These are phyloP conservation scores for Chaetomium olivaceum DNA, from an alignment of 2,329 filamentous ascomycete species.

Conservation along the genomic window DNA sequence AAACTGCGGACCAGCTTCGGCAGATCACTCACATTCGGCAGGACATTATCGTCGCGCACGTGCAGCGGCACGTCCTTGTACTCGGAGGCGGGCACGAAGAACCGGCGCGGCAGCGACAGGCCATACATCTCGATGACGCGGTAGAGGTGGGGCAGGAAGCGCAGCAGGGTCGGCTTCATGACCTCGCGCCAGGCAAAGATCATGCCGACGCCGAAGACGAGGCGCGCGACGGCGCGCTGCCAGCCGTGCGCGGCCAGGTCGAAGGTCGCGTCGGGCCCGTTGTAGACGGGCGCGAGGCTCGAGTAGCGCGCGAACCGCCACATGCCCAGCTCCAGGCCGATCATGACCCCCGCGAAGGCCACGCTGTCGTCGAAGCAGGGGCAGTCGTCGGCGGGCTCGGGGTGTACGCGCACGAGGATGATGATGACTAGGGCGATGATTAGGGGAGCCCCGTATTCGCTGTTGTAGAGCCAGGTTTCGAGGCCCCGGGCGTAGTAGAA, in stretches of 20 bases:
- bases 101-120: constrained; percentile 78
- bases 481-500: constrained; percentile 62
- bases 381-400: constrained; percentile 94
- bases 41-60: constrained; percentile 75
- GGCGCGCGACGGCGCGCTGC: constrained; percentile 62
- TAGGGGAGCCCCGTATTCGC: constrained; percentile 63
- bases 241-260: constrained; percentile 66
- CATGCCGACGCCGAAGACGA: constrained; percentile 76
- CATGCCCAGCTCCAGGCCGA: constrained; percentile 77
- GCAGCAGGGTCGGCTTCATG: constrained; percentile 82
- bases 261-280: constrained; percentile 58
- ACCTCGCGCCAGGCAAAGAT: constrained; percentile 89
- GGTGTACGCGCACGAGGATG: constrained; percentile 81
- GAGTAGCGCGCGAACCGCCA: constrained; percentile 73
- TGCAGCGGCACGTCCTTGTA: constrained; percentile 83
- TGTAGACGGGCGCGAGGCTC: constrained; percentile 46
- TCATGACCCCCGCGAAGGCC: constrained; percentile 85
- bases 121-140: constrained; percentile 79
- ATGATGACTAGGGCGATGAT: constrained; percentile 67
- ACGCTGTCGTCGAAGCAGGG: constrained; percentile 97
- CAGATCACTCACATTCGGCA: constrained; percentile 86
- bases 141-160: constrained; percentile 79
- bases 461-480: constrained; percentile 69
- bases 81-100: constrained; percentile 87
- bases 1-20: constrained; percentile 80